Base-by-base conservation (phyloP, 2,329 filamentous ascomycete genomes). In the Sclerotinia minor region DNA sequence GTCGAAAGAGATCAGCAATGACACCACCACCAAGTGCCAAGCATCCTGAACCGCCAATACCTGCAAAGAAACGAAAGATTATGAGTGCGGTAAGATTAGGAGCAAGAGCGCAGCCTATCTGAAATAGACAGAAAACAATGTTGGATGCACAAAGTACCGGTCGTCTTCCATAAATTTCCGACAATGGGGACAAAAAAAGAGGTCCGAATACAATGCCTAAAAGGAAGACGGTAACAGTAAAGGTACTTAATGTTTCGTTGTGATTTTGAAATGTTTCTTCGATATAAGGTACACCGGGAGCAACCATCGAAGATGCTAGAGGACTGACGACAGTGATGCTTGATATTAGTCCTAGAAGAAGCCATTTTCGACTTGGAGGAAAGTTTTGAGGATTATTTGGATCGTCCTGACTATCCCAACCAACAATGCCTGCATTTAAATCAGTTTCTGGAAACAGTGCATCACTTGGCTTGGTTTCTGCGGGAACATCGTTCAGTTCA, bases 141-240 rank as follows among this genome's bases (percentile, higher is more conserved):
- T 87, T 91, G 67, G 86, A 84, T 5, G 72, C 75, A 35, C 83
- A 81, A 69, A 90, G 82, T 41, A 91, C 76, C 0, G 81, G 77
- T 3, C 85, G 77, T 5, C 88, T 82, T 1, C 89, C 88, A 73
- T 89, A 89, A 67, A 90, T 83, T 74, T 91, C 89, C 1, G 83
- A 85, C 59, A 88, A 72, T 0, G 86, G 86, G 1, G 85, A 83
- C 3, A 88, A 76, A 64, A 87, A 78, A 7, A 88, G 76, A 0
- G 86, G 86, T 0, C 86, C 86, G 17, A 88, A 41, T 24, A 81
- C 82, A 69, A 87, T 87, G 2, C 85, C 85, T 0, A 89, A 77
- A 5, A 89, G 76, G 73, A 87, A 89, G 68, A 89, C 86, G 15
- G 61, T 70, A 15, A 75, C 68, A 21, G 66, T 60, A 38, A 75